Percentiles rank a stretch among this genome's conserved stretches.
Evolutionary conservation across 805 yeast genomes (phyloP).

Genomic region (Starmerella khaoyaiensis): DNA sequence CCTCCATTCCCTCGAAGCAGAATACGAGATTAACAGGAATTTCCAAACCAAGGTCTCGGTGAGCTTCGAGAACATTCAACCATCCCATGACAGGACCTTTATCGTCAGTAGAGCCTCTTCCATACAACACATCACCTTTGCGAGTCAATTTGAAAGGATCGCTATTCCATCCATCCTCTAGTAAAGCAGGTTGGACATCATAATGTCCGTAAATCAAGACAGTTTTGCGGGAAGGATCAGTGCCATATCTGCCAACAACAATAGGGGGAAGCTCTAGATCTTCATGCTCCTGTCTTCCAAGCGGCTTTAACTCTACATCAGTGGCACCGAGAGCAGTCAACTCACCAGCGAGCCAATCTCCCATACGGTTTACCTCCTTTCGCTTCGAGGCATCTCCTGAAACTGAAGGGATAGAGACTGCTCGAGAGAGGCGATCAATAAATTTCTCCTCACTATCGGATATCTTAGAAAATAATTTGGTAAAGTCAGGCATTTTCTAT

Average conservation of each 20-base stretch:
- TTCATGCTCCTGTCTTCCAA: slow-evolving; percentile 51
- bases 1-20: slow-evolving; percentile 99
- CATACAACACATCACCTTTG: slow-evolving; percentile 56
- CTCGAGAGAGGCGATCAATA: slow-evolving; percentile 43
- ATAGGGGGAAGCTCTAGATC: slow-evolving; percentile 76
- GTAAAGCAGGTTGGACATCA: slow-evolving; percentile 92
- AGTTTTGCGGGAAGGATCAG: slow-evolving; percentile 71
- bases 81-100: slow-evolving; percentile 98
- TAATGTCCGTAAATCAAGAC: slow-evolving; percentile 91
- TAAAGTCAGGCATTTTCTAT: slow-evolving; percentile 17
- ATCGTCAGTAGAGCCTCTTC: slow-evolving; percentile 95
- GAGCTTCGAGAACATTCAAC: slow-evolving; percentile 89
- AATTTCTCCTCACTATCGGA: slow-evolving; percentile 64
- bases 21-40: slow-evolving; percentile 85
- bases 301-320: slow-evolving; percentile 67
- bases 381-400: slow-evolving; percentile 82
- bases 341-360: slow-evolving; percentile 62
- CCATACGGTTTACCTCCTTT: slow-evolving; percentile 82
- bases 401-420: slow-evolving; percentile 92
- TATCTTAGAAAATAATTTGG: slow-evolving; percentile 41
- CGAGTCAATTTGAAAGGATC: slow-evolving; percentile 71
- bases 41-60: slow-evolving; percentile 67
- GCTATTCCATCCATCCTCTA: slow-evolving; percentile 89
- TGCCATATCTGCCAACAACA: slow-evolving; percentile 79
- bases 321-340: slow-evolving; percentile 60